Evolutionary conservation across 495 filamentous ascomycete species (phyloP).

Genomic region (Penicillium argentinense): DNA sequence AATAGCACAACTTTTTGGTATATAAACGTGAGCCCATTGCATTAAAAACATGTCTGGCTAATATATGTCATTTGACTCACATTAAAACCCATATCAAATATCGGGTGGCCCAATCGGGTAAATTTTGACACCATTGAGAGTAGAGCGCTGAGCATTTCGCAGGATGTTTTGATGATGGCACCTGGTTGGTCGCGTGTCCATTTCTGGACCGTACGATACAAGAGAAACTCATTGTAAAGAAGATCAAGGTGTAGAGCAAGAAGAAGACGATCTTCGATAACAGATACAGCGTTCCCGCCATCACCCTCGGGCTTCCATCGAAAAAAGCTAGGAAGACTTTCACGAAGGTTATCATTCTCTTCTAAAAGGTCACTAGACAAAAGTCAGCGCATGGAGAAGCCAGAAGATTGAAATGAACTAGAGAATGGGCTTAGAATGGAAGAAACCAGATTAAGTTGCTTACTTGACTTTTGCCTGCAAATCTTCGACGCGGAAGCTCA

Average conservation of each 20-base stretch:
- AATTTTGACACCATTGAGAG: slow-evolving; percentile 26
- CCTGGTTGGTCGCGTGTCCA: slow-evolving; percentile 39
- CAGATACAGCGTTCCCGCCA: not conserved
- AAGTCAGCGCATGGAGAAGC: not conserved
- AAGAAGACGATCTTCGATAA: slow-evolving; percentile 8
- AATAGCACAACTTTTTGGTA: slow-evolving; percentile 18
- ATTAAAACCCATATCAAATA: slow-evolving; percentile 2
- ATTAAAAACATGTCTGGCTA: too few relatives aligned
- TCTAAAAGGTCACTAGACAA: slow-evolving; percentile 10
- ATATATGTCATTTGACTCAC: too few relatives aligned
- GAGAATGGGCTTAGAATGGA: not conserved
- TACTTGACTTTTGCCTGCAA: slow-evolving; percentile 22
- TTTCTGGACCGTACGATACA: slow-evolving; percentile 50
- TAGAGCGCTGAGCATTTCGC: slow-evolving; percentile 44
- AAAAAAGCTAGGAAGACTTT: slow-evolving; percentile 16
- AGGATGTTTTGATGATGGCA: slow-evolving; percentile 45
- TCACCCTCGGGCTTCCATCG: slow-evolving; percentile 16
- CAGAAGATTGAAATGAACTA: not conserved
- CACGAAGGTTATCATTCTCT: slow-evolving; percentile 11
- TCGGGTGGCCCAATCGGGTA: not conserved
- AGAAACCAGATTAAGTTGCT: too few relatives aligned
- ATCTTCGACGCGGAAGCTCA: slow-evolving; percentile 33
- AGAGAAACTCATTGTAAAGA: slow-evolving; percentile 52
- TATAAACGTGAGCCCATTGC: not conserved
- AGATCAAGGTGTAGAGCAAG: slow-evolving; percentile 40